Conservation (phyloP, 805 yeast species). For the Candida sonorensis region DNA sequence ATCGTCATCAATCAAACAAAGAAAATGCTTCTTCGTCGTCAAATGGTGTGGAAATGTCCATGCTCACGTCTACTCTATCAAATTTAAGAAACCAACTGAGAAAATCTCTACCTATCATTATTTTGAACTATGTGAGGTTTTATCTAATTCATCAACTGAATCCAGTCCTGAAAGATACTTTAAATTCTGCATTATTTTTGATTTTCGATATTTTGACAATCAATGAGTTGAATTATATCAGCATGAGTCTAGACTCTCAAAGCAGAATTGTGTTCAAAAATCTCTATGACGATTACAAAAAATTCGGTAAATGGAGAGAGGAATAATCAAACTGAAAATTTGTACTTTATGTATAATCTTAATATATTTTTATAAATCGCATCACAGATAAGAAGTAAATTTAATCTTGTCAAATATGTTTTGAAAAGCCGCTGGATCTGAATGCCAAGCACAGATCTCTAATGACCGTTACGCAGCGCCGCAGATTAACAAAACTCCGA, state of each 20-base stretch:
- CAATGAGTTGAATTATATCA: slow-evolving; percentile 56
- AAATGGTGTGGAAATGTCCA: no score
- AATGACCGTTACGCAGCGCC: no score
- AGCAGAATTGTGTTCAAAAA: slow-evolving; percentile 63
- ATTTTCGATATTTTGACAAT: slow-evolving; percentile 65
- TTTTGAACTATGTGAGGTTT: slow-evolving; percentile 51
- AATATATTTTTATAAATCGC: neutral
- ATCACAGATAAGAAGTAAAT: neutral
- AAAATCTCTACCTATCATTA: slow-evolving; percentile 51
- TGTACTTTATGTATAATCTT: no score
- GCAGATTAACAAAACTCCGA: no score
- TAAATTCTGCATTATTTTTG: slow-evolving; percentile 52
- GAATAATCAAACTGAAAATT: no score
- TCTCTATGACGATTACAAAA: slow-evolving; percentile 66
- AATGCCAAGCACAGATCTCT: no score
- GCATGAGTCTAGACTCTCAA: slow-evolving; percentile 57
- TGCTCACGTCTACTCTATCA: slow-evolving; percentile 51
- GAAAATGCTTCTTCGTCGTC: slow-evolving; percentile 28
- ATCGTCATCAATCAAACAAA: slow-evolving; percentile 7
- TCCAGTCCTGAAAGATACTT: slow-evolving; percentile 36
- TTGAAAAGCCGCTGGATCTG: no score
- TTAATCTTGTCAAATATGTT: no score
- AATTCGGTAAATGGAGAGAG: slow-evolving; percentile 77
- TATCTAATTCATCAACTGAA: slow-evolving; percentile 46
- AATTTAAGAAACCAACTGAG: slow-evolving; percentile 55